Base-by-base conservation (phyloP, 1,284 basidiomycete genomes). In the Amylostereum chailletii region DNA sequence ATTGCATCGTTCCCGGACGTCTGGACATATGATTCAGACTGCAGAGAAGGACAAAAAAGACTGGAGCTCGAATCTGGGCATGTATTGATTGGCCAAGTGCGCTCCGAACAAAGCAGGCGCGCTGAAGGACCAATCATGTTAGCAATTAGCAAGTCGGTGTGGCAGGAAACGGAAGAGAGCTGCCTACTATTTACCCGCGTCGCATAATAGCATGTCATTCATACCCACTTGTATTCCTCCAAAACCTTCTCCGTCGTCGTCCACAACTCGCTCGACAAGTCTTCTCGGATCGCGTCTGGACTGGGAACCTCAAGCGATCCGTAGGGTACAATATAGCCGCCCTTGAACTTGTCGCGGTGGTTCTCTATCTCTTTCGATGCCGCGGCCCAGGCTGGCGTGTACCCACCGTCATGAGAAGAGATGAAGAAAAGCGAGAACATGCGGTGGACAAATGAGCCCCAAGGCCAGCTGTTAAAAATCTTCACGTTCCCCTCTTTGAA, bases 321-420 rank as follows among this genome's bases (percentile, higher is more conserved):
- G 9, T 51, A 55, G 33, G 59, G 60, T n/a, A 50, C 42, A 6
- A 61, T 31, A 41, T 59, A 61, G 45, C 51, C 48, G n/a, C 56
- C 58, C 42, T 53, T 54, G 43, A 51, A 60, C 27, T 49, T 50
- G 7, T 53, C 51, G 5, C 51, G 39, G 8, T 56, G 47, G 3
- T 46, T 51, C 2, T 10, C 30, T 30, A 59, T 52, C 30, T 49
- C 34, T 11, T 42, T 27, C 26, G 56, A 42, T 4, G 51, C 49
- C 6, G 56, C 56, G 6, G 56, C 53, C 49, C 57, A 57, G 2
- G 51, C 53, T 11, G 51, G 52, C 1, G 53, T 57, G 43, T 55
- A 53, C 27, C 55, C 55, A 6, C 51, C 56, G 7, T 55, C 52
- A 37, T 49, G 34, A 7, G 53, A 45, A 10, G 51, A 49, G 32